Base-by-base conservation (phyloP, 2,329 filamentous ascomycete species). In the Uncinocarpus reesii region DNA sequence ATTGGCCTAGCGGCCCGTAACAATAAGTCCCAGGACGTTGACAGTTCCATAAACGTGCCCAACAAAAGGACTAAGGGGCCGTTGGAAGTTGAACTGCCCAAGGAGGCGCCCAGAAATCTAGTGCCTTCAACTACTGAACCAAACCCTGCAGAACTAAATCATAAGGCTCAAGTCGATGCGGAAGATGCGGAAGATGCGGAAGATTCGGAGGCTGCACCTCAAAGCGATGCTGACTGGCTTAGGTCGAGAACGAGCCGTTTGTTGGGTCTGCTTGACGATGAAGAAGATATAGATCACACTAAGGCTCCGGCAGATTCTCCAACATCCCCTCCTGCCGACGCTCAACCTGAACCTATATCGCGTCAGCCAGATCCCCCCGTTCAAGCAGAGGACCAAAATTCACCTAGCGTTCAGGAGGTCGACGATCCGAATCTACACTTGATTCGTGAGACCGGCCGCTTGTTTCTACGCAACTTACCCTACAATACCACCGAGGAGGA, bases 391-490 rank as follows among this genome's bases (percentile, higher is more conserved):
- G 40, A 54, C 55, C 48, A 55, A 44, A 53, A 55, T 29, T 37
- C 51, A n/a, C 35, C 49, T 16, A 58, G 63, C 54, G 55, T 68
- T 50, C 60, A 68, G 53, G 60, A 62, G 44, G 63, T 60, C 20
- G 67, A 62, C 6, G 65, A 71, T 51, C 65, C 64, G 26, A 66
- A 77, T 50, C 65, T 81, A 45, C 76, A 81, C 42, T 74, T 77
- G 43, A 83, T 95, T 52, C 77, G 76, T 48, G 73, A 78, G 48
- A 93, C 83, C 40, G 80, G 80, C 51, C 80, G 92, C 53, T 71
- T 98, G 1, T 98, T 95, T 64, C 73, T 95, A 21, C 78, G 92
- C 44, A 98, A 98, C 62, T 72, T 98, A 36, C 79, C 88, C 10
- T 98, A 92, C 63, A 80, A 78, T 52, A 78, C 82, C 15, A 84